Base-by-base conservation (phyloP, 2,329 filamentous ascomycete genomes). In the Colletotrichum sp. region DNA sequence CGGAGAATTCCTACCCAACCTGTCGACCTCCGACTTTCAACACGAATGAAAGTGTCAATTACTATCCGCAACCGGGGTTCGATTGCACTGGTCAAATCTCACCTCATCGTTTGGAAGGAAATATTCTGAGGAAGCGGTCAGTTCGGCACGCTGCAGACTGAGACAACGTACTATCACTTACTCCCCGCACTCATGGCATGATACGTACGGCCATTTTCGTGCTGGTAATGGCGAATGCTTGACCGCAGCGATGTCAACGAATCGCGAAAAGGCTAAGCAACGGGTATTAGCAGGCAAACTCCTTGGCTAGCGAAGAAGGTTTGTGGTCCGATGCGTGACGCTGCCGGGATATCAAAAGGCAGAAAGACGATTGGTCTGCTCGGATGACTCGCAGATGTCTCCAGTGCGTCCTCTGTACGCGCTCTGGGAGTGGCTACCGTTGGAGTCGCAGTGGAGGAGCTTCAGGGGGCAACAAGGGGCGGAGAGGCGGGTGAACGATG, bases 141-240 rank as follows among this genome's bases (percentile, higher is more conserved):
- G 34, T 22, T 64, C 32, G 32, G 32, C 8, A 15, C 34, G 19
- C 11, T 22, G 32, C n/a, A 25, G 13, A 27, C n/a, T 52, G 44
- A 32, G 44, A 32, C 6, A 22, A n/a, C n/a, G 62, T 32, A 22
- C 2, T 6, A n/a, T 16, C 13, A 63, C 71, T n/a, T 69, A 69
- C 71, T 73, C 22, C 71, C 71, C 6, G 63, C 30, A 36, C 71
- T 73, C 71, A 73, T 84, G 5, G 84, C 78, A 69, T 86, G 83
- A 44, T 85, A 86, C 1, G 83, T 85, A 22, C 85, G 78, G 5
- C 84, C 84, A 74, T 86, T 84, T 68, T 86, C 85, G n/a, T 81
- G 78, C 4, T 84, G 82, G 77, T 83, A 83, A n/a, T 81, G 77
- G 32, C 82, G 72, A 49, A 86, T 84, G 69, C 84, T 86, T 0